Percentiles rank a stretch among this genome's conserved stretches.
phyloP scores from a whole-genome alignment of 768 basidiomycete genomes.

The Phlebiopsis flavidoalba region DNA sequence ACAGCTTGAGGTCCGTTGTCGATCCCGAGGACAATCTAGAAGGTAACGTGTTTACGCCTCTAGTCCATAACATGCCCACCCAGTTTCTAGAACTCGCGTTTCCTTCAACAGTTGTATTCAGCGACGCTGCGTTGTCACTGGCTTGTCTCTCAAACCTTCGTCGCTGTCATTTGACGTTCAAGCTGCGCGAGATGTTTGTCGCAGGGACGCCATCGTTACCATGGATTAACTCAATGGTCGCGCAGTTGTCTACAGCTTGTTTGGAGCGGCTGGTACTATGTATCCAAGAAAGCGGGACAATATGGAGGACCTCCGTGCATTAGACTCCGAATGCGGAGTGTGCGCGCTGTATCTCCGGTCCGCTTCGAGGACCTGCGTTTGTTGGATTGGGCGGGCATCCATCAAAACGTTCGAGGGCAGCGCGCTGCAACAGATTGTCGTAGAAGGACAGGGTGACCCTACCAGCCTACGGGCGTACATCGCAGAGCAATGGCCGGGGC shows the following conservation, averaged over 20 bases:
- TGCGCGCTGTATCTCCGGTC: conserved; percentile 12
- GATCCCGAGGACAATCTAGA: conserved; percentile 8
- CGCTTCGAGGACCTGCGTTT: conserved; percentile 17
- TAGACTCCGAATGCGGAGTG: conserved; percentile 23
- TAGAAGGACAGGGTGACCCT: conserved; percentile 15
- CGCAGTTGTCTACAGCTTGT: conserved; percentile 12
- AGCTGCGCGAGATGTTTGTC: conserved; percentile 22
- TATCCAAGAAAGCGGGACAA: conserved; percentile 18
- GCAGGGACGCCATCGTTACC: conserved; percentile 16
- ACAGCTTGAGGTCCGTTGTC: conserved; percentile 5
- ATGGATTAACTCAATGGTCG: conserved; percentile 16
- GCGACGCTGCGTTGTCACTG: conserved; percentile 10
- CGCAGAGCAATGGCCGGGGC: neutral
- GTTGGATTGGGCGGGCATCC: conserved; percentile 17
- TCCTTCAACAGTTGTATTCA: conserved; percentile 4
- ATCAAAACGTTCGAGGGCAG: neutral
- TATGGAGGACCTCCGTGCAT: conserved; percentile 17
- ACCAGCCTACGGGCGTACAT: neutral
- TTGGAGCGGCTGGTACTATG: conserved; percentile 16
- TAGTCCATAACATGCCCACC: neutral
- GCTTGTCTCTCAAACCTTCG: conserved; percentile 12
- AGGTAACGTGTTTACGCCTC: neutral
- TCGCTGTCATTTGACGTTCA: conserved; percentile 15
- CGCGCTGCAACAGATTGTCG: conserved; percentile 4
- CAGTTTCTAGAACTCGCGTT: neutral